A percentile compares a stretch with the other conserved stretches of the same genome.
phyloP scores from a whole-genome alignment of 768 basidiomycete genomes.

The Rhodotorula babjevae region DNA sequence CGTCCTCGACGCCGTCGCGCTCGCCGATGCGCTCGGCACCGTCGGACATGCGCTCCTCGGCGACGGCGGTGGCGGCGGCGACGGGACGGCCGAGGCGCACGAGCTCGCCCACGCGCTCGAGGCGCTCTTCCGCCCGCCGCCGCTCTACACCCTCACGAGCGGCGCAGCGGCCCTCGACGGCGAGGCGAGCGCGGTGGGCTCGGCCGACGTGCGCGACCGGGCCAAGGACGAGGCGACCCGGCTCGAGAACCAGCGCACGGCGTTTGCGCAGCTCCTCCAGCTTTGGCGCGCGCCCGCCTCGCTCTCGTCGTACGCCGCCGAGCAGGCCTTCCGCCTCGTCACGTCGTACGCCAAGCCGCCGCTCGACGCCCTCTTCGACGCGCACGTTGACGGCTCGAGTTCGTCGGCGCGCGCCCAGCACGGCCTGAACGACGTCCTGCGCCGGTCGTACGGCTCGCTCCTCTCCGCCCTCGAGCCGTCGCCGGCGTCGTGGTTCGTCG shows the following conservation, averaged over 20 bases:
- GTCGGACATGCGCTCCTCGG: not conserved
- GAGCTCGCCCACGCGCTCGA: not conserved
- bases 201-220: not conserved
- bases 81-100: too few relatives aligned
- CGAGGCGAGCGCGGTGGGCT: too few relatives aligned
- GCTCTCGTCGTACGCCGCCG: not conserved
- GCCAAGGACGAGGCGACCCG: not conserved
- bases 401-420: not conserved
- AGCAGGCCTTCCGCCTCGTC: slow-evolving; percentile 17
- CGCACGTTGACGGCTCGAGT: not conserved
- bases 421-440: slow-evolving; percentile 5
- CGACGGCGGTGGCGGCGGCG: not conserved
- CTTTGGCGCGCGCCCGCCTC: not conserved
- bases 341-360: not conserved
- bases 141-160: not conserved
- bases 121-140: not conserved
- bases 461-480: slow-evolving; percentile 9
- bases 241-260: not conserved
- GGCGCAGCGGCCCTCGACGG: not conserved
- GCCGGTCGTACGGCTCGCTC: slow-evolving; percentile 16
- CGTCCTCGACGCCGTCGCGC: slow-evolving; percentile 1
- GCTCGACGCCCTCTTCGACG: not conserved
- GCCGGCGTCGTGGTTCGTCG: not conserved
- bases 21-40: not conserved
- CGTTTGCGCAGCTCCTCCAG: slow-evolving; percentile 14